phyloP scores from a whole-genome alignment of 495 filamentous ascomycete genomes.

The Penicillium verhagenii region DNA sequence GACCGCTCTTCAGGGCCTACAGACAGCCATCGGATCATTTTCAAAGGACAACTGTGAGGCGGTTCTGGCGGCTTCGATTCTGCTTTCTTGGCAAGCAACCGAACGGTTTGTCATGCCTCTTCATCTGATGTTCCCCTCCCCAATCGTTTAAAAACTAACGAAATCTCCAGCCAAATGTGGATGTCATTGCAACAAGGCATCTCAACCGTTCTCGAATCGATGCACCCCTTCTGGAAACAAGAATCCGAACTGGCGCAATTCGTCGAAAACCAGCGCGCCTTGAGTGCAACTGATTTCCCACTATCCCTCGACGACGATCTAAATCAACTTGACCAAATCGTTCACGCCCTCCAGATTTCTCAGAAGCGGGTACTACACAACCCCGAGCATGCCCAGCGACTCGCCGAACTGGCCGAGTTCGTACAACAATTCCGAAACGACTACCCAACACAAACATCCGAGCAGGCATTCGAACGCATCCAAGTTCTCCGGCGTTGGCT shows the following conservation, averaged over 20 bases:
- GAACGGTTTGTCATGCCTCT: constrained; percentile 73
- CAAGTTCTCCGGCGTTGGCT: constrained; percentile 86
- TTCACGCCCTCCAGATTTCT: constrained; percentile 58
- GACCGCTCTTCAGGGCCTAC: constrained; percentile 80
- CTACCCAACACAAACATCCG: constrained; percentile 67
- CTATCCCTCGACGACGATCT: constrained; percentile 62
- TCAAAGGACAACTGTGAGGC: constrained; percentile 87
- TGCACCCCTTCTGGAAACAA: constrained; percentile 83
- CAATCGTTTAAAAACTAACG: no score
- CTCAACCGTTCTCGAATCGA: constrained; percentile 82
- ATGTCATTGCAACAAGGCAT: constrained; percentile 89
- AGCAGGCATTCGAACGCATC: constrained; percentile 84
- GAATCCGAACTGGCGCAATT: constrained; percentile 83
- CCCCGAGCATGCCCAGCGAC: constrained; percentile 68
- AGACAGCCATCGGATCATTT: constrained; percentile 81
- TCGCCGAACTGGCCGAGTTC: constrained; percentile 79
- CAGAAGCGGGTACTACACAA: constrained; percentile 70
- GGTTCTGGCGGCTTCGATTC: constrained; percentile 84
- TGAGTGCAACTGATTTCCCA: constrained; percentile 54
- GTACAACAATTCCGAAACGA: constrained; percentile 74
- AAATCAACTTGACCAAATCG: constrained; percentile 58
- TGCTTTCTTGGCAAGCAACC: constrained; percentile 93
- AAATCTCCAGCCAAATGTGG: constrained; percentile 77
- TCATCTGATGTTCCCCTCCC: no score
- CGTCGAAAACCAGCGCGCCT: constrained; percentile 61